A percentile compares a stretch with the other conserved stretches of the same genome.
These are phyloP conservation scores for Pterulicium gracile DNA, from an alignment of 1,284 basidiomycete genomes.

Conservation along the genomic window DNA sequence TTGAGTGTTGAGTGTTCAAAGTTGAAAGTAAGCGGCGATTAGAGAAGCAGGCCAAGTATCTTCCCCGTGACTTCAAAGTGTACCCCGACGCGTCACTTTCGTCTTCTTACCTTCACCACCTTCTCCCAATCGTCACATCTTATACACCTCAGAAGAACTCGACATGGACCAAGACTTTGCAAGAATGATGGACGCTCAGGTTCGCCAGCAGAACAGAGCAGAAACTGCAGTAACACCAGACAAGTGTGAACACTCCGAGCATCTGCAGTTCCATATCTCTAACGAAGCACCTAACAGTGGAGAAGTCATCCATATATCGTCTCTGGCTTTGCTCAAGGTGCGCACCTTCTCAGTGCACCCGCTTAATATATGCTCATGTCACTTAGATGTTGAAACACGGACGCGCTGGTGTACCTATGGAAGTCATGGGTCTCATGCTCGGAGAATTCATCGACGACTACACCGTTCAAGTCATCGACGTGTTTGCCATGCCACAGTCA, in stretches of 20 bases:
- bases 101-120: not conserved
- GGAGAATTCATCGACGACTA: conserved; percentile 99
- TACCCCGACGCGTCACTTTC: conserved; percentile 37
- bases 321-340: conserved; percentile 87
- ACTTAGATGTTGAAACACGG: conserved; percentile 97
- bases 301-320: conserved; percentile 95
- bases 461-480: conserved; percentile 95
- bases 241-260: conserved; percentile 42
- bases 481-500: conserved; percentile 99
- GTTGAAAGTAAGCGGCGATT: not conserved
- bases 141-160: conserved; percentile 7
- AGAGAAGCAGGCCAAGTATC: not conserved
- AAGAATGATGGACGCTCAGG: conserved; percentile 46
- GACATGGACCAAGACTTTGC: conserved; percentile 47
- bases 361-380: conserved; percentile 5
- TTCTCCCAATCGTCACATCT: not conserved
- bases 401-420: conserved; percentile 97
- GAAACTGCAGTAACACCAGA: conserved; percentile 51
- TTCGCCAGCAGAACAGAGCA: conserved; percentile 26
- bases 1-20: not conserved
- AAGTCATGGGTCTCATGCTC: conserved; percentile 99
- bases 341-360: conserved; percentile 9
- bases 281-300: conserved; percentile 42
- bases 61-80: not conserved
- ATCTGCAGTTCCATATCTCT: not conserved